Evolutionary conservation across 352 stramenopile species (phyloP).

Genomic region (Pythium sp.): DNA sequence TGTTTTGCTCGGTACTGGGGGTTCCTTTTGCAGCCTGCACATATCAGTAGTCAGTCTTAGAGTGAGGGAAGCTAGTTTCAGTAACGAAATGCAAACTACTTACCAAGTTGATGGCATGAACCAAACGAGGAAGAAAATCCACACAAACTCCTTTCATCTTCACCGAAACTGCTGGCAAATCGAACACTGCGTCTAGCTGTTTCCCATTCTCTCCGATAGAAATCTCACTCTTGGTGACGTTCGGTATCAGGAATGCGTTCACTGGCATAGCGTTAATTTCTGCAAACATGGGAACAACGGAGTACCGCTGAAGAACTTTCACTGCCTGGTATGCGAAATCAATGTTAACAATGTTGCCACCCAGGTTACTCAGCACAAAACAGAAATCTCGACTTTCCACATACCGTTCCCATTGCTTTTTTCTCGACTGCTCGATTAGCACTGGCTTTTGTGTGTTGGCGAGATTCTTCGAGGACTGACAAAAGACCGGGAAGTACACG

Average conservation of each 20-base stretch:
- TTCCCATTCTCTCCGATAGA: conserved; percentile 14
- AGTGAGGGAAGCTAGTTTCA: neutral
- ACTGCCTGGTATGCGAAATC: conserved; percentile 22
- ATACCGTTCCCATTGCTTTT: conserved; percentile 56
- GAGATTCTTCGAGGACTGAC: conserved; percentile 39
- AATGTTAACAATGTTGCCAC: neutral
- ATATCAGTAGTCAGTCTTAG: neutral
- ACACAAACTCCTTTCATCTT: conserved; percentile 31
- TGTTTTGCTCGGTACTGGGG: conserved; percentile 19
- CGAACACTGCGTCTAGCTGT: conserved; percentile 24
- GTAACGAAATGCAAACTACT: neutral
- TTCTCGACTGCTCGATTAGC: conserved; percentile 36
- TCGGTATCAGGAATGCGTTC: conserved; percentile 18
- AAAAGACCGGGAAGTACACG: conserved; percentile 45
- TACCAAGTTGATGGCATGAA: conserved; percentile 46
- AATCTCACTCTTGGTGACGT: conserved; percentile 22
- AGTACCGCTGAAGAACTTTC: conserved; percentile 40
- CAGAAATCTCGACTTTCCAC: neutral
- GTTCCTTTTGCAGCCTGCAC: conserved; percentile 1
- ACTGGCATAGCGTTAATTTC: conserved; percentile 48
- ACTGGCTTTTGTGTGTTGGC: conserved; percentile 20
- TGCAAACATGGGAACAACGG: conserved; percentile 47
- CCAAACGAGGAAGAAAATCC: conserved; percentile 34
- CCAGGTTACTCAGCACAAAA: neutral
- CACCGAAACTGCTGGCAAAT: conserved; percentile 25